A percentile compares a stretch with the other conserved stretches of the same genome.
phyloP scores from a whole-genome alignment of 1,139 yeast species.

The Kodamaea ohmeri region DNA sequence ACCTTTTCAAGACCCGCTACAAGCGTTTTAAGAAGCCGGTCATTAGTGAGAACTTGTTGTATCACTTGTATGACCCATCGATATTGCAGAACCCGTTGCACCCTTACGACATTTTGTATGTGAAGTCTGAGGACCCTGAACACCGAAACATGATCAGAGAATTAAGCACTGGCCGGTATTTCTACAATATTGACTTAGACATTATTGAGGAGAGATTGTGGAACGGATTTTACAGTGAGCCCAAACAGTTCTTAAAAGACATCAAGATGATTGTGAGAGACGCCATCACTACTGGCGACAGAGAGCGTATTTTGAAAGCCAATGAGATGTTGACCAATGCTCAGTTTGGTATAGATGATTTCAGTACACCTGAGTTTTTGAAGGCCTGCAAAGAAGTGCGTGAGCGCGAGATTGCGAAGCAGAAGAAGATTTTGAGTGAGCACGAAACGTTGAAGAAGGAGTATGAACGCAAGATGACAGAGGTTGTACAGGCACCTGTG shows the following conservation, averaged over 20 bases:
- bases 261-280: slow-evolving; percentile 82
- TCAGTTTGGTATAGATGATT: slow-evolving; percentile 91
- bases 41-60: slow-evolving; percentile 69
- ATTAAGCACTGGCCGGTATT: slow-evolving; percentile 66
- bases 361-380: slow-evolving; percentile 68
- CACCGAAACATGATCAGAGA: slow-evolving; percentile 74
- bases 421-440: slow-evolving; percentile 44
- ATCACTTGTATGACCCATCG: slow-evolving; percentile 72
- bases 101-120: slow-evolving; percentile 49
- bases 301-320: slow-evolving; percentile 84
- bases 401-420: slow-evolving; percentile 61
- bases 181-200: slow-evolving; percentile 87
- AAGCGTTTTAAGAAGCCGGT: slow-evolving; percentile 89
- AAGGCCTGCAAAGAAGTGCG: slow-evolving; percentile 75
- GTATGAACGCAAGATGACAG: slow-evolving; percentile 17
- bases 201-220: slow-evolving; percentile 91
- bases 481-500: slow-evolving; percentile 1
- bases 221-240: slow-evolving; percentile 95
- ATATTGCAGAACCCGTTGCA: slow-evolving; percentile 35
- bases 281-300: slow-evolving; percentile 68
- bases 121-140: slow-evolving; percentile 50
- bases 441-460: slow-evolving; percentile 29
- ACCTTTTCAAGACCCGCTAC: slow-evolving; percentile 78
- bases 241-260: slow-evolving; percentile 83
- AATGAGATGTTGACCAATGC: slow-evolving; percentile 97